Evolutionary conservation across 257 asterid genomes (phyloP).

Genomic region (Schizonepeta tenuifolia): DNA sequence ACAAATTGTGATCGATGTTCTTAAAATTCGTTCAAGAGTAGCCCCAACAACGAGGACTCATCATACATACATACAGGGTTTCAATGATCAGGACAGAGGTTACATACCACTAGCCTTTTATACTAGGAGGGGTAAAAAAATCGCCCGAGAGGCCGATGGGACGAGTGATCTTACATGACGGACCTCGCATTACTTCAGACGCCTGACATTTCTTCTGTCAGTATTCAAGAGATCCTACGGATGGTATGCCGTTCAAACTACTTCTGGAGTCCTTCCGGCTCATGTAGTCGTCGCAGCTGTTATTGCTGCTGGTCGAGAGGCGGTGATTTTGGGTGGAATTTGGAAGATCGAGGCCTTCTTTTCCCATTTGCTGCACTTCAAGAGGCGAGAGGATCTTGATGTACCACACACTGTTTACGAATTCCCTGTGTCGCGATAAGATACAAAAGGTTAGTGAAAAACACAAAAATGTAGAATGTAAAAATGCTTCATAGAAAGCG

Average conservation of each 20-base stretch:
- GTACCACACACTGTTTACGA: constrained; percentile 80
- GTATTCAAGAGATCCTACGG: constrained; percentile 73
- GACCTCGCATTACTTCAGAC: constrained; percentile 2
- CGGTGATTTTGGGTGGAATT: constrained; percentile 48
- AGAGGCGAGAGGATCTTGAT: constrained; percentile 90
- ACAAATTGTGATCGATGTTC: constrained; percentile 4
- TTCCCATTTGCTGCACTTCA: constrained; percentile 96
- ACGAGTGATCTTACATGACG: constrained; percentile 7
- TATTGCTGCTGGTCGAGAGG: constrained; percentile 47
- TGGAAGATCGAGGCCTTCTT: constrained; percentile 75
- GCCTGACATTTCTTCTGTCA: constrained; percentile 30
- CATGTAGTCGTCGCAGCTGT: constrained; percentile 53
- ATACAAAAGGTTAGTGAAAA: no score
- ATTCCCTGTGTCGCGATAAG: constrained; percentile 66
- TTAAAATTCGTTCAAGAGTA: constrained; percentile 19
- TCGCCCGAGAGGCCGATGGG: constrained; percentile 23
- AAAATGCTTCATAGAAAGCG: neutral
- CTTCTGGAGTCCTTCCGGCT: constrained; percentile 58
- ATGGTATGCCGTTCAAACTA: constrained; percentile 63
- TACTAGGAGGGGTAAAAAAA: neutral
- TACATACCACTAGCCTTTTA: constrained; percentile 25
- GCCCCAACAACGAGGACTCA: constrained; percentile 30
- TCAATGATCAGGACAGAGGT: constrained; percentile 20
- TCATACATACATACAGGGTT: constrained; percentile 36
- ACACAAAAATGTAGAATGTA: neutral